Evolutionary conservation across 345 rosid species (phyloP).

Genomic region (Triadica sebifera): DNA sequence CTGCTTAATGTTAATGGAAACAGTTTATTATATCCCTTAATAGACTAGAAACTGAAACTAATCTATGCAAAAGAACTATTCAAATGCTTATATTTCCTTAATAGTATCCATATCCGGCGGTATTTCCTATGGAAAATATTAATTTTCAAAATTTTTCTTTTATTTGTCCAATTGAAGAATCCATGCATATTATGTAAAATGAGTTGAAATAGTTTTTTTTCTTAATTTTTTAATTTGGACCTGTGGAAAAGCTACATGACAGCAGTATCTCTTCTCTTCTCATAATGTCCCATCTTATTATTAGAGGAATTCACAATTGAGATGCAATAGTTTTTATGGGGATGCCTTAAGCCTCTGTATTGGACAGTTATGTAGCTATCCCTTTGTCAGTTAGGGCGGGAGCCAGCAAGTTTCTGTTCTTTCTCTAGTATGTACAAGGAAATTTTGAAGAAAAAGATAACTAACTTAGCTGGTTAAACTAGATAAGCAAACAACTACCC

Average conservation of each 20-base stretch:
- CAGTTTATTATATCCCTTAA: neutral
- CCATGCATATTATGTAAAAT: neutral
- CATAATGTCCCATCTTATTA: neutral
- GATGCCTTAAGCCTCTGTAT: neutral
- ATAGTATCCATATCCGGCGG: neutral
- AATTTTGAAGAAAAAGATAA: neutral
- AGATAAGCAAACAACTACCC: neutral
- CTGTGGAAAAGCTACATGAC: neutral
- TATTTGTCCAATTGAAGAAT: neutral
- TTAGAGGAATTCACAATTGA: neutral
- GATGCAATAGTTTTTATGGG: neutral
- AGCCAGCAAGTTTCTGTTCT: neutral
- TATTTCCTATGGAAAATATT: neutral
- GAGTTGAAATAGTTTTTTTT: no score
- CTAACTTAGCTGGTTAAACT: slow-evolving; percentile 1
- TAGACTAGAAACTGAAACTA: no score
- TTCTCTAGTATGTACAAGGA: neutral
- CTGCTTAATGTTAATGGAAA: neutral
- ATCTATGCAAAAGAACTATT: neutral
- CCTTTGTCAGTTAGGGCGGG: neutral
- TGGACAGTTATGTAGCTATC: neutral
- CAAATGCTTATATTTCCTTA: neutral
- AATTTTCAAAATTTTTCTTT: neutral
- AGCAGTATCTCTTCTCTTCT: neutral
- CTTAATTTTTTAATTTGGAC: neutral